Base-by-base conservation (phyloP, 805 yeast genomes). In the Hanseniaspora vineae region DNA sequence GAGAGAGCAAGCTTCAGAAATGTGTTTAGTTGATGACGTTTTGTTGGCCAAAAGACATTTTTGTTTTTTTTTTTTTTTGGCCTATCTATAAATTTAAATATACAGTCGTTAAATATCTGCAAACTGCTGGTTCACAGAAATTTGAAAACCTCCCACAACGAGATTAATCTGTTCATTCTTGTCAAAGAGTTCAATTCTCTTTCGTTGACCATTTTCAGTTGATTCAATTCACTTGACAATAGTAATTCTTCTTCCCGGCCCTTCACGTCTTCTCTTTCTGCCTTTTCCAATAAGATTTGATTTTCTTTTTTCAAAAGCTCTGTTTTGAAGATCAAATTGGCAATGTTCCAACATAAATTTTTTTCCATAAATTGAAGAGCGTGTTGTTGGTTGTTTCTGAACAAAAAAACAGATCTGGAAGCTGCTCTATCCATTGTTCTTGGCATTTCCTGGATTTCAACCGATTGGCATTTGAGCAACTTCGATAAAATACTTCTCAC, bases 371-470 rank as follows among this genome's bases (percentile, higher is more conserved):
- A 66, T 44, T 67, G 64, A 51, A 72, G 72, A 2, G 78, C 73
- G 49, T 73, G 73, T 15, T 58, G 62, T n/a, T 77, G 73, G 35
- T 77, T 78, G 54, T 78, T 82, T 57, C 87, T 75, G 71, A 87
- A 92, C 33, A 89, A 72, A 60, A 78, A 92, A 31, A 84, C 82
- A 1, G 97, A 82, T 54, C 95, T 78, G 39, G 85, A 79, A 0
- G 97, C 95, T 2, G 95, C 89, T 54, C 97, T 74, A 61, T 92
- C 97, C 20, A 79, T 81, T 9, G 95, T 82, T 57, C 90, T 77
- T 12, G 97, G 97, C 31, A 92, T 83, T 66, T 92, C 98, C 65
- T 90, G 97, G 35, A 89, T 73, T 59, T 90, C 96, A 17, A 89
- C 68, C 17, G 84, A 74, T 51, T 89, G 87, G 53, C 78, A 72